Conservation (phyloP, 2,329 filamentous ascomycete species). For the Rhynchosporium graminicola region DNA sequence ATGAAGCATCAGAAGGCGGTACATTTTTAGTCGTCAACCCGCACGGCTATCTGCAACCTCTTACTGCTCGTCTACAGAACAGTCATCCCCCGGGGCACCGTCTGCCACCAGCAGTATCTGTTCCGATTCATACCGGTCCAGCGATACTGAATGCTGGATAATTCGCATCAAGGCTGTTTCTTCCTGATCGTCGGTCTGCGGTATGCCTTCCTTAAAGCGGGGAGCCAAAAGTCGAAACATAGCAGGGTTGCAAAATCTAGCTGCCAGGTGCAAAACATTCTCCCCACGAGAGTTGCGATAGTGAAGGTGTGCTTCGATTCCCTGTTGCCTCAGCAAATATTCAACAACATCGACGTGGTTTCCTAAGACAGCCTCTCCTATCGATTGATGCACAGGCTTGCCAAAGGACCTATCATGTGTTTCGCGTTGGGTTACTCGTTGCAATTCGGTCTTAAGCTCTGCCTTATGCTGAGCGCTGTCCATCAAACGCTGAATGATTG, state of each 20-base stretch:
- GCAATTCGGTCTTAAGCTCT: slow-evolving; percentile 19
- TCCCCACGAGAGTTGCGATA: slow-evolving; percentile 11
- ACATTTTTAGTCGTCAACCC: slow-evolving; percentile 16
- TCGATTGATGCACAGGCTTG: slow-evolving; percentile 15
- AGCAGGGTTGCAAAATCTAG: slow-evolving; percentile 17
- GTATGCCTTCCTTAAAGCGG: slow-evolving; percentile 14
- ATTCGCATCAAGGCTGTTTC: slow-evolving; percentile 18
- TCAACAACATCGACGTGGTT: slow-evolving; percentile 19
- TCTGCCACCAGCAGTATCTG: slow-evolving; percentile 17
- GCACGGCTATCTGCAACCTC: slow-evolving; percentile 12
- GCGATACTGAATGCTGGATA: slow-evolving; percentile 8
- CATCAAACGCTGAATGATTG: slow-evolving; percentile 17
- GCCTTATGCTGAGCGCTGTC: slow-evolving; percentile 15
- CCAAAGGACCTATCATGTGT: slow-evolving; percentile 11
- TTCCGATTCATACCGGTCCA: slow-evolving; percentile 16
- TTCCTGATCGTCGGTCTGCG: slow-evolving; percentile 15
- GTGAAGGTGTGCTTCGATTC: slow-evolving; percentile 19
- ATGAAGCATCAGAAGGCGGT: slow-evolving; percentile 10
- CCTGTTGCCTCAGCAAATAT: slow-evolving; percentile 17
- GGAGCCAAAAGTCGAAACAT: slow-evolving; percentile 16
- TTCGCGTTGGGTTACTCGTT: slow-evolving; percentile 10
- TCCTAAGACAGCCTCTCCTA: slow-evolving; percentile 16
- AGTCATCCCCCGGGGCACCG: slow-evolving; percentile 8
- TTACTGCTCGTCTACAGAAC: slow-evolving; percentile 13
- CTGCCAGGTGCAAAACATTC: slow-evolving; percentile 18